Base-by-base conservation (phyloP, 177 flowering plant genomes). In the Vitis hybrid region DNA sequence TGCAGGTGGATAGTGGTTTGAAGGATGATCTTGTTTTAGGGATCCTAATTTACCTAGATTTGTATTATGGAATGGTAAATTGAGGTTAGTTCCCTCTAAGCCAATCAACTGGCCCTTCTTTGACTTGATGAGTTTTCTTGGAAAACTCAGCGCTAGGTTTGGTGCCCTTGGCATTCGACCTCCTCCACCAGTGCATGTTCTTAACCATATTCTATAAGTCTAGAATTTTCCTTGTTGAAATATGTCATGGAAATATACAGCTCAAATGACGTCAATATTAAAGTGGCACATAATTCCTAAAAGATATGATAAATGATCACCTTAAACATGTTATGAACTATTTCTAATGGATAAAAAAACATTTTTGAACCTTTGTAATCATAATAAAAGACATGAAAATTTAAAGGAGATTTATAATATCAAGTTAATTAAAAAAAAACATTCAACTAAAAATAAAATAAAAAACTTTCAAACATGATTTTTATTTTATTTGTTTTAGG, bases 131-230 rank as follows among this genome's bases (percentile, higher is more conserved):
- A 90, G 93, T 80, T 74, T 91, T 70, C 78, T 79, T 20, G 99
- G 99, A 59, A 92, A 93, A 69, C 81, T 93, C 61, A 88, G 98
- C 63, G 98, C 98, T 73, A 92, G 93, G 33, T 79, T 95, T 79
- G 98, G 98, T 76, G 97, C 95, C 12, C 68, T 93, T 62, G 99
- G 99, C 55, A 72, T 95, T 70, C 94, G 97, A 0, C 97, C 96
- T 71, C 84, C 97, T 64, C 98, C 98, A 12, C 99, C 97, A 82
- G 95, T 90, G 77, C 83, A 92, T 89, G 19, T 79, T 77, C 82
- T 59, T 33, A 8, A 52, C 59, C 56, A 20, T 69, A 62, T 60
- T 50, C 28, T 14, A 13, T 18, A 52, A 6, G 20, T 66, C 24
- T 22, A 22, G 24, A 22, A 22, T 22, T 22, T 22, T 22, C 24